phyloP scores from a whole-genome alignment of 306 rosid genomes.

The Phaseolus lunatus region DNA sequence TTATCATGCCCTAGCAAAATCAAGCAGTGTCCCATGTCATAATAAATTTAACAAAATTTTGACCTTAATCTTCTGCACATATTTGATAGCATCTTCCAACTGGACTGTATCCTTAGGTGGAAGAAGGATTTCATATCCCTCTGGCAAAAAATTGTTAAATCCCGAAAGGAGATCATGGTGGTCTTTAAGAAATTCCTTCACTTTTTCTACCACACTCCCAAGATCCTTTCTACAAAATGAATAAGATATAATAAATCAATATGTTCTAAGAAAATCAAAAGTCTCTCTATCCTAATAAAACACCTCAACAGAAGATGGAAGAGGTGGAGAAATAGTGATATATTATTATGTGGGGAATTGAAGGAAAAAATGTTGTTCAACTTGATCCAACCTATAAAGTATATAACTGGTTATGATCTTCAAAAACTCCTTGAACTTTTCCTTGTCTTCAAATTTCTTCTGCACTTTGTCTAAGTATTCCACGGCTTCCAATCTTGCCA shows the following conservation, averaged over 20 bases:
- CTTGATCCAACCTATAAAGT: not conserved
- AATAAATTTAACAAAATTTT: not conserved
- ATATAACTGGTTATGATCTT: not conserved
- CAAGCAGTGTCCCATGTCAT: not conserved
- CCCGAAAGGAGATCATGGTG: slow-evolving; percentile 72
- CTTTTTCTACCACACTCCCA: slow-evolving; percentile 61
- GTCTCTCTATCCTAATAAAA: too few relatives aligned
- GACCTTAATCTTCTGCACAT: slow-evolving; percentile 77
- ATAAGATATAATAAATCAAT: not conserved
- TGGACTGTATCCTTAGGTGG: slow-evolving; percentile 52
- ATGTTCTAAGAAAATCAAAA: too few relatives aligned
- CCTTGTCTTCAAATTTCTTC: not conserved
- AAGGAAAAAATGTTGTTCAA: not conserved
- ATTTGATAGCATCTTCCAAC: slow-evolving; percentile 69
- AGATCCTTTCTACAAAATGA: slow-evolving; percentile 63
- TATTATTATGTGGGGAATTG: not conserved
- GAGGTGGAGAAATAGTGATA: not conserved
- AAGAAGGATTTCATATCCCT: slow-evolving; percentile 63
- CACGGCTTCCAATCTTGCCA: not conserved
- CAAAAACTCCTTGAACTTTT: not conserved
- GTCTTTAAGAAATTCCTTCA: slow-evolving; percentile 70
- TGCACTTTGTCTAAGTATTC: not conserved
- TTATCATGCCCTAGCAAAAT: not conserved
- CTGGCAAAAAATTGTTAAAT: slow-evolving; percentile 81
- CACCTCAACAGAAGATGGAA: too few relatives aligned